Conservation (phyloP, 257 asterid genomes). For the Knoxia roxburghii region DNA sequence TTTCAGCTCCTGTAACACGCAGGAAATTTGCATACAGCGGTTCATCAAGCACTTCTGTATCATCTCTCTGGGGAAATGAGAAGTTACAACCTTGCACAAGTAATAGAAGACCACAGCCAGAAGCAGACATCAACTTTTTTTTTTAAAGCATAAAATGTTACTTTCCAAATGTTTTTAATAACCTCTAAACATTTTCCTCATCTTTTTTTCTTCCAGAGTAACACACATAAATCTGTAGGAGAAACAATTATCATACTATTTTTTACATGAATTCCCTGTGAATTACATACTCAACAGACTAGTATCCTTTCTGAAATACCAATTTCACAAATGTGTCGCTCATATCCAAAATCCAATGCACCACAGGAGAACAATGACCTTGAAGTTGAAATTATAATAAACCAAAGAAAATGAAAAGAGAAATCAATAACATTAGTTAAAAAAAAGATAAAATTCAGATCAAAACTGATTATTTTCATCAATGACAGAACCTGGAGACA, state of each 20-base stretch:
- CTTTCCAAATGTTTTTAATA: not conserved
- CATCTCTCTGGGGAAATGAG: constrained; percentile 59
- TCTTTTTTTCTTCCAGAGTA: not conserved
- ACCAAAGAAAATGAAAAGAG: not conserved
- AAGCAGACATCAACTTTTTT: no score
- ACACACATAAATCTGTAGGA: not conserved
- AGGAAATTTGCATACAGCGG: constrained; percentile 66
- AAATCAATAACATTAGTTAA: not conserved
- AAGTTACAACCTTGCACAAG: not conserved
- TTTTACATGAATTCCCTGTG: not conserved
- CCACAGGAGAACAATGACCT: not conserved
- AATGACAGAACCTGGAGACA: no score
- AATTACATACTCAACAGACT: not conserved
- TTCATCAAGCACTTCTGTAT: constrained; percentile 75
- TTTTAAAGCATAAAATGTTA: not conserved
- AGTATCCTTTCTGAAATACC: not conserved
- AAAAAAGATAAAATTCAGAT: no score
- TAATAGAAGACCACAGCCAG: not conserved
- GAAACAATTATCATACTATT: not conserved
- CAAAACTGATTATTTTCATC: not conserved
- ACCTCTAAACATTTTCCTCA: not conserved
- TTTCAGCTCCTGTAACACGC: constrained; percentile 48
- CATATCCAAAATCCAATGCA: not conserved
- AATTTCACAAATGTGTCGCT: not conserved
- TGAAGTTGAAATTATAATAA: not conserved